phyloP scores from a whole-genome alignment of 164 flowering plant species.

The Stephania japonica region DNA sequence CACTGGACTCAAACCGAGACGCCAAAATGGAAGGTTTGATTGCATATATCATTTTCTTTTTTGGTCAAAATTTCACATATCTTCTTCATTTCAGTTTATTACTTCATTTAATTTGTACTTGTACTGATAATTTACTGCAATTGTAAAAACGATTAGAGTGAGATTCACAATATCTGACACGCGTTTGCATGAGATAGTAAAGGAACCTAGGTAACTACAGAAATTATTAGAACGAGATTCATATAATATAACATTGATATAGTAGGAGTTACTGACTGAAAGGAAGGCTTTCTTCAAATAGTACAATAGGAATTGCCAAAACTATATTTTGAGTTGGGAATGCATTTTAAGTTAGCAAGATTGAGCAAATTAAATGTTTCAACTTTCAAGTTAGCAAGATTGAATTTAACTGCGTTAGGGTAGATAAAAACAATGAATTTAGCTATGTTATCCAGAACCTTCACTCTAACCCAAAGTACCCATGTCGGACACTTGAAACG shows the following conservation, averaged over 20 bases:
- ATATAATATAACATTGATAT: background rate
- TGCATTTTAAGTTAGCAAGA: background rate
- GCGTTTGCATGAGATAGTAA: too few relatives aligned
- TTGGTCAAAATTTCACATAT: background rate
- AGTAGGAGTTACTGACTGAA: background rate
- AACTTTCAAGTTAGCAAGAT: background rate
- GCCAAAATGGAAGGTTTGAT: constrained; percentile 27
- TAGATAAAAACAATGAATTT: background rate
- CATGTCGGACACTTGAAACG: too few relatives aligned
- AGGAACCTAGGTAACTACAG: background rate
- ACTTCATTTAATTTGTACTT: background rate
- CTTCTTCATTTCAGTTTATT: background rate
- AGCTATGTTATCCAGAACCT: too few relatives aligned
- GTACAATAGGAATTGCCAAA: background rate
- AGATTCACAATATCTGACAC: background rate
- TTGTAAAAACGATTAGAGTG: background rate
- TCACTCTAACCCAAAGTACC: too few relatives aligned
- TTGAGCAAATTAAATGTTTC: background rate
- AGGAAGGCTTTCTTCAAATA: background rate
- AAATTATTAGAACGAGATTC: background rate
- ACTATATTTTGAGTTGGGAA: background rate
- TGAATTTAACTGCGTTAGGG: background rate
- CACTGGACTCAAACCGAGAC: constrained; percentile 16
- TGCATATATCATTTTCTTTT: background rate
- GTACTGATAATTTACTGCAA: background rate